Evolutionary conservation across 2,329 filamentous ascomycete species (phyloP), one percentile per base, ranked within the genome.

Genomic region (Sarocladium kiliense): DNA sequence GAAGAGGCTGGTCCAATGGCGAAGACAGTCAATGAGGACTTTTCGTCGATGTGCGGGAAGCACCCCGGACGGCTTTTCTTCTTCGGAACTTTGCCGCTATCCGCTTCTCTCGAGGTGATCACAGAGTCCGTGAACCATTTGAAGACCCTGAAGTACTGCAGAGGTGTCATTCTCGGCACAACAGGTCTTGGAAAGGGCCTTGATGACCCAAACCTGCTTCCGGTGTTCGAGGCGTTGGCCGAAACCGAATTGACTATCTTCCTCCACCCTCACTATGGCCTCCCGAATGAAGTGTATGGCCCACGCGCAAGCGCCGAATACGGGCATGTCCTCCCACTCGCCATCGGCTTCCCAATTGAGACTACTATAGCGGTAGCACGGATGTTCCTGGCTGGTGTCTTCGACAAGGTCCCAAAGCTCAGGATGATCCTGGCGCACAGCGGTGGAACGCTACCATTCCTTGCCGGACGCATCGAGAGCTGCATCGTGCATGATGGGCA

Each of bases 211-310:
- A 71, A 73, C 1, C 73, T 97, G 25, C 78, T 93, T 34, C 84
- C 87, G 0, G 79, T 97, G 11, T 89, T 91, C 70, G 68, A 77
- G 11, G 85, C 86, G 0, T 71, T 97, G 1, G 82, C 89, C 41
- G 78, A 80, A 39, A 80, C 81, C 0, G 69, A 76, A 7, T 75
- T 90, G 32, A 75, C 88, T 23, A 76, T 96, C 50, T 97, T 97
- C 73, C 70, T 97, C 53, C 92, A 97, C 70, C 92, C 92, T 26
- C 92, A 97, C 71, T 96, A 97, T 67, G 92, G 92, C 1, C 80
- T 97, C 2, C 91, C 91, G 0, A 81, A 82, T 57, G 81, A 84
- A 9, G 89, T 95, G 3, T 96, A 89, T 72, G 92, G 92, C 0
- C 82, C 88, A 0, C 77, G 87, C 7, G 82, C 81, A 0, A 74